Conservation (phyloP, 2,329 filamentous ascomycete genomes). For the Alternaria ventricosa region DNA sequence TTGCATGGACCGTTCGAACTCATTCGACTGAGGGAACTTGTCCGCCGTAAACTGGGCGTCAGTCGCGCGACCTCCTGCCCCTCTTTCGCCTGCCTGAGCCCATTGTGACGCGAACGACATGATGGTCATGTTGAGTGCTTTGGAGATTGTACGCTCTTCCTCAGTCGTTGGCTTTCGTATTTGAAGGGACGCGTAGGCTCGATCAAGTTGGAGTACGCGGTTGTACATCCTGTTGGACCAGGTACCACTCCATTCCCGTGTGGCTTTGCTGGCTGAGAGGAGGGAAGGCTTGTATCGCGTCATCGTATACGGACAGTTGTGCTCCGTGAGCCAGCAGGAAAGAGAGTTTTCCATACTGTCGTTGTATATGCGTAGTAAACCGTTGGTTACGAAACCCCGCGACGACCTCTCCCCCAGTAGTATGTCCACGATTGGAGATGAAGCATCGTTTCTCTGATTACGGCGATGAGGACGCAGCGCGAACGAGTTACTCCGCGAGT, state of each 20-base stretch:
- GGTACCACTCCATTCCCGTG: slow-evolving; percentile 47
- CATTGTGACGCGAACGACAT: slow-evolving; percentile 63
- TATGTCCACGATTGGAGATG: slow-evolving; percentile 39
- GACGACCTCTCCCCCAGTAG: slow-evolving; percentile 28
- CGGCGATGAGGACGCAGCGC: background rate
- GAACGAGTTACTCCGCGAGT: background rate
- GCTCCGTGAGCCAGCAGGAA: slow-evolving; percentile 62
- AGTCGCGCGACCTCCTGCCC: slow-evolving; percentile 9
- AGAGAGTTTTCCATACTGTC: slow-evolving; percentile 61
- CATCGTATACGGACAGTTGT: slow-evolving; percentile 57
- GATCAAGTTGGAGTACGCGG: slow-evolving; percentile 57
- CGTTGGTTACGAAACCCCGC: slow-evolving; percentile 46
- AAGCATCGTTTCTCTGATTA: background rate
- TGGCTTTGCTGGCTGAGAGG: slow-evolving; percentile 40
- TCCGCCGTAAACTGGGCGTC: slow-evolving; percentile 23
- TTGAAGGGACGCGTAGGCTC: slow-evolving; percentile 36
- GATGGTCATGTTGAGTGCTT: slow-evolving; percentile 57
- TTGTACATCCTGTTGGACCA: slow-evolving; percentile 55
- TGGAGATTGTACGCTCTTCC: slow-evolving; percentile 46
- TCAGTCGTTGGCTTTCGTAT: slow-evolving; percentile 50
- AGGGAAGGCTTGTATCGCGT: slow-evolving; percentile 28
- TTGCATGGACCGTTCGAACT: slow-evolving; percentile 48
- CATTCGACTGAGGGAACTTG: slow-evolving; percentile 7
- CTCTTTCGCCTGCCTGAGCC: slow-evolving; percentile 38
- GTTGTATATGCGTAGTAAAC: slow-evolving; percentile 58